phyloP scores from a whole-genome alignment of 768 basidiomycete species.

The Grammothele lineata region DNA sequence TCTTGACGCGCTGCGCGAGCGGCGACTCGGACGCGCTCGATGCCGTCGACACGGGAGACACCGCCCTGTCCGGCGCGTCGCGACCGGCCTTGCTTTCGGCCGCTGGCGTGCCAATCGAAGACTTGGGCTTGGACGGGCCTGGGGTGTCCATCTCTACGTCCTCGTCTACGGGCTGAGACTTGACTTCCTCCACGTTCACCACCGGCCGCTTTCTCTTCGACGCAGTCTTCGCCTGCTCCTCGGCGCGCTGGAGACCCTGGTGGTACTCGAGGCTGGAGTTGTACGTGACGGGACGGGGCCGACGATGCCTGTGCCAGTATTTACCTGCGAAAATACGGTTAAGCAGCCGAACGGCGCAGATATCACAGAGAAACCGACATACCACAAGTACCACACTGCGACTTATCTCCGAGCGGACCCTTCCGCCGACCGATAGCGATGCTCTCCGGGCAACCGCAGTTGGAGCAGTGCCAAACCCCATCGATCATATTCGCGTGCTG shows the following conservation, averaged over 20 bases:
- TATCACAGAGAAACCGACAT: too few relatives aligned
- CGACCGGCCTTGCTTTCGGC: conserved; percentile 30
- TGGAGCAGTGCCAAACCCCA: conserved; percentile 93
- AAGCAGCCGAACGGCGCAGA: too few relatives aligned
- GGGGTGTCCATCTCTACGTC: conserved; percentile 51
- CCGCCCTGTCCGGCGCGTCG: conserved; percentile 41
- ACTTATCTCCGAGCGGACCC: conserved; percentile 86
- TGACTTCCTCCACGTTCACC: conserved; percentile 43
- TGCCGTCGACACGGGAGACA: conserved; percentile 67
- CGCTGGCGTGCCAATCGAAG: conserved; percentile 11
- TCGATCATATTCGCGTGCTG: conserved; percentile 79
- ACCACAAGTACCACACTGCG: conserved; percentile 93
- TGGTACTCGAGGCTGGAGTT: conserved; percentile 74
- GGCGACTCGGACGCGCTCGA: conserved; percentile 75
- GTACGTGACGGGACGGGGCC: conserved; percentile 78
- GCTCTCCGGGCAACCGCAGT: conserved; percentile 86
- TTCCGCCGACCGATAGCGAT: conserved; percentile 85
- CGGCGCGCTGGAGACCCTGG: conserved; percentile 48
- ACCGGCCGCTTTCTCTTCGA: conserved; percentile 57
- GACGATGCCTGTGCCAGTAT: conserved; percentile 83
- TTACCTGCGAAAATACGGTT: conserved; percentile 78
- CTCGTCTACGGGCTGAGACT: conserved; percentile 24
- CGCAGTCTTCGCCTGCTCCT: conserved; percentile 48
- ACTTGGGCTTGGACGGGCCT: conserved; percentile 33
- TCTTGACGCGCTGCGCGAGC: conserved; percentile 61